phyloP scores from a whole-genome alignment of 169 alveolate genomes.

The Eimeria sp. region DNA sequence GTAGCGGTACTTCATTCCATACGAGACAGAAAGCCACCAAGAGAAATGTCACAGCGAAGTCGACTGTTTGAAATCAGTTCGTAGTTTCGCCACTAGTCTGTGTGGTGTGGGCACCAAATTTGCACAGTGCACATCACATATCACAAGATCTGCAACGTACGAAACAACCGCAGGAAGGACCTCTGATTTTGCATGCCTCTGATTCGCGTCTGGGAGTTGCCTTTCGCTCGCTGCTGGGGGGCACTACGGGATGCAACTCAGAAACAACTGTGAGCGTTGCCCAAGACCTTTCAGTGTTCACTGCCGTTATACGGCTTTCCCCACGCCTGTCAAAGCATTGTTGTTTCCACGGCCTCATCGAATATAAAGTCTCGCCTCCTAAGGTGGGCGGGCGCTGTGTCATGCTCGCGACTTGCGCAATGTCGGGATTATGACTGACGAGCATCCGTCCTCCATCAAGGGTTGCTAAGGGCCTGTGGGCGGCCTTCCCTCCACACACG shows the following conservation, averaged over 20 bases:
- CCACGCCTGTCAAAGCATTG: constrained; percentile 27
- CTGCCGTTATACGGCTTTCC: background rate
- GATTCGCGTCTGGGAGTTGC: background rate
- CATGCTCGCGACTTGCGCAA: background rate
- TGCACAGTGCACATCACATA: background rate
- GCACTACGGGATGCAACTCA: background rate
- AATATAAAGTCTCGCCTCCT: background rate
- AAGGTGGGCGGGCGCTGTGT: background rate
- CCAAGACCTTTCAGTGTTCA: constrained; percentile 43
- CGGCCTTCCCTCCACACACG: background rate
- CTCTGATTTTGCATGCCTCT: background rate
- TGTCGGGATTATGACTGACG: background rate
- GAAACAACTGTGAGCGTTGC: constrained; percentile 8
- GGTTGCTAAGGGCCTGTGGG: background rate
- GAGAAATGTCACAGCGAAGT: background rate
- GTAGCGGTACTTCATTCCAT: background rate
- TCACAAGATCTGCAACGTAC: constrained; percentile 40
- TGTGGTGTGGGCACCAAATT: background rate
- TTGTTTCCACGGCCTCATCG: constrained; percentile 46
- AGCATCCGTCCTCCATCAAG: background rate
- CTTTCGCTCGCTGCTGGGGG: background rate
- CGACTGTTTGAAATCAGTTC: background rate
- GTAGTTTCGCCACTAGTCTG: background rate
- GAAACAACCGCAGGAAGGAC: constrained; percentile 37
- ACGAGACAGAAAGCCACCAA: background rate